Evolutionary conservation across 441 rosid genomes (phyloP), one percentile per base, ranked within the genome.

Genomic region (Populus tomentosa): DNA sequence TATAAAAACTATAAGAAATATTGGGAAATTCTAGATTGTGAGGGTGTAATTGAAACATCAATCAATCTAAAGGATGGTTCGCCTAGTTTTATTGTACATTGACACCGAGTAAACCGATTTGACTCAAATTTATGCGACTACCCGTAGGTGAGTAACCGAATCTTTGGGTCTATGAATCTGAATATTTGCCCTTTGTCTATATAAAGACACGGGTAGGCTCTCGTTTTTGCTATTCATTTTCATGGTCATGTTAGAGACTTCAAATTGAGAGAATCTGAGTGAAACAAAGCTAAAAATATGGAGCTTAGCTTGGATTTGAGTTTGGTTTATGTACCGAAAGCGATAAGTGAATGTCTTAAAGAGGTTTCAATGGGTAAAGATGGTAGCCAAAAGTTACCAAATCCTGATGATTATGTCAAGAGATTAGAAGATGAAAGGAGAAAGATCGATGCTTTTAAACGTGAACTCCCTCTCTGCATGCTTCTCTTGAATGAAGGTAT

Each of bases 381-480:
- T 75, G 80, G 80, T 24, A 77, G 82, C 23, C 84, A 73, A 74
- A 84, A 83, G 76, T 79, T 73, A 21, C 77, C 88, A 40, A 86
- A 83, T 77, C 77, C 90, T 36, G 90, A 90, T 26, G 90, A 84
- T 73, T 86, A 83, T 79, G 74, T 93, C 74, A 78, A 82, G 78
- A 78, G 85, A 32, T 87, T 96, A 81, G 97, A 94, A 78, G 93
- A 90, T 68, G 99, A 96, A 84, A 83, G 86, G 92, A 81, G 78
- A 73, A 96, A 94, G 92, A 92, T 96, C 80, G 90, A 94, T 67
- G 89, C 87, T 67, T 92, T 85, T 80, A 83, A 90, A 72, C 94
- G 97, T 69, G 92, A 96, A 87, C 92, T 96, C 71, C 99, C 99
- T 87, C 90, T 92, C 38, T 90, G 89, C 83, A 85, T 96, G 87